Conservation (phyloP, 2,329 filamentous ascomycete species). For the Diaporthe vaccinii region DNA sequence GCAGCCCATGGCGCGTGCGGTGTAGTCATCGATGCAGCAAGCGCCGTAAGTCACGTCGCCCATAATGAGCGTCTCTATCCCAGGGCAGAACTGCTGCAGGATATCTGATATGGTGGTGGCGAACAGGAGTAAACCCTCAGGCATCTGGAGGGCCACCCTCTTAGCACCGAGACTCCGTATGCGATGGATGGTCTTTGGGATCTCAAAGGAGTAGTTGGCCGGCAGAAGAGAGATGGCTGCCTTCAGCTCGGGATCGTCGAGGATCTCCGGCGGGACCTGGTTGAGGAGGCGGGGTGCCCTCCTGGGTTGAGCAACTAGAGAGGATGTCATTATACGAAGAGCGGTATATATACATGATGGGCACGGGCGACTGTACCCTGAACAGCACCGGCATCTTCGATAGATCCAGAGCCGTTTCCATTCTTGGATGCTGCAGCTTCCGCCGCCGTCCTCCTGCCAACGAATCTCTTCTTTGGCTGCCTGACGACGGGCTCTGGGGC, state of each 20-base stretch:
- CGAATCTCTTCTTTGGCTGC: conserved; percentile 92
- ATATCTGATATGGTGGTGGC: conserved; percentile 99
- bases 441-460: conserved; percentile 82
- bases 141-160: conserved; percentile 94
- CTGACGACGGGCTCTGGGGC: conserved; percentile 64
- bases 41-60: conserved; percentile 98
- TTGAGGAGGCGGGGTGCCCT: conserved; percentile 86
- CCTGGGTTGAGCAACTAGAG: conserved; percentile 76
- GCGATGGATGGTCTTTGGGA: conserved; percentile 97
- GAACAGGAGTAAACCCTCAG: conserved; percentile 93
- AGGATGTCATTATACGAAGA: conserved; percentile 23
- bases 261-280: conserved; percentile 88
- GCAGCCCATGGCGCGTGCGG: conserved; percentile 91
- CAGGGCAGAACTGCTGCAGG: conserved; percentile 91
- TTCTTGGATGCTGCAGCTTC: conserved; percentile 66
- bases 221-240: conserved; percentile 89
- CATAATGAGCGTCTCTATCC: conserved; percentile 96
- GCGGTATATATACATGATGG: background rate
- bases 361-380: conserved; percentile 66
- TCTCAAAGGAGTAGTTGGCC: conserved; percentile 98
- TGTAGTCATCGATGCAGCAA: conserved; percentile 99
- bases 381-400: conserved; percentile 74
- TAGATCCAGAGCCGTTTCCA: conserved; percentile 51
- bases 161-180: conserved; percentile 85
- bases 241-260: conserved; percentile 87